Evolutionary conservation across 2,329 filamentous ascomycete species (phyloP).

Genomic region (Alternaria burnsii): DNA sequence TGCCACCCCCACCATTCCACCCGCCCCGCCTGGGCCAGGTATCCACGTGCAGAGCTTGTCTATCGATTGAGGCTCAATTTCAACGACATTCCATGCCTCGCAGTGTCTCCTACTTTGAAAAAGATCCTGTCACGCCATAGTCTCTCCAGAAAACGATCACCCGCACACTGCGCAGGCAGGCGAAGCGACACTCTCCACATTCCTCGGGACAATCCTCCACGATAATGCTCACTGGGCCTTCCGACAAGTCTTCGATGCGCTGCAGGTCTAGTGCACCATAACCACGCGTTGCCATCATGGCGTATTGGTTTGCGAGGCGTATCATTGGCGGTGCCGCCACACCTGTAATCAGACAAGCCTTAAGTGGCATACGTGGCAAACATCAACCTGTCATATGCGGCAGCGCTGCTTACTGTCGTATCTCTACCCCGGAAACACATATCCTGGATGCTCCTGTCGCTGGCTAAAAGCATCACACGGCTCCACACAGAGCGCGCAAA

Average conservation of each 20-base stretch:
- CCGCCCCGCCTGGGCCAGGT: constrained; percentile 19
- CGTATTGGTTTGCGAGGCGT: background rate
- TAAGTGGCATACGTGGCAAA: constrained; percentile 17
- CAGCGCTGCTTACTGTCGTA: constrained; percentile 12
- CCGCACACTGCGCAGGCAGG: constrained; percentile 10
- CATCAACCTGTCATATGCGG: constrained; percentile 12
- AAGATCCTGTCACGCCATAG: background rate
- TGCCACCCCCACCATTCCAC: constrained; percentile 18
- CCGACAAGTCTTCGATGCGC: constrained; percentile 6
- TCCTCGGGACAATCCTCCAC: background rate
- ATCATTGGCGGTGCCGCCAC: constrained; percentile 18
- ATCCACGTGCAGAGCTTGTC: constrained; percentile 20
- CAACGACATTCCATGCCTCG: constrained; percentile 25
- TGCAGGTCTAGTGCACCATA: constrained; percentile 14
- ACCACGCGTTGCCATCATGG: constrained; percentile 5
- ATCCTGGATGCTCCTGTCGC: background rate
- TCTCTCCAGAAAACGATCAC: constrained; percentile 1
- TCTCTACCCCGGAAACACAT: constrained; percentile 2
- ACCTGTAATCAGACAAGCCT: constrained; percentile 11
- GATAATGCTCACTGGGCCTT: constrained; percentile 8
- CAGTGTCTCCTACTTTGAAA: background rate
- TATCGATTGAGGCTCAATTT: constrained; percentile 30
- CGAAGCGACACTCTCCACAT: constrained; percentile 3
- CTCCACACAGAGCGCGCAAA: constrained; percentile 1
- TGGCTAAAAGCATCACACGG: constrained; percentile 2